Base-by-base conservation (phyloP, 1,284 basidiomycete species). In the Microbotryomycetes sp. region DNA sequence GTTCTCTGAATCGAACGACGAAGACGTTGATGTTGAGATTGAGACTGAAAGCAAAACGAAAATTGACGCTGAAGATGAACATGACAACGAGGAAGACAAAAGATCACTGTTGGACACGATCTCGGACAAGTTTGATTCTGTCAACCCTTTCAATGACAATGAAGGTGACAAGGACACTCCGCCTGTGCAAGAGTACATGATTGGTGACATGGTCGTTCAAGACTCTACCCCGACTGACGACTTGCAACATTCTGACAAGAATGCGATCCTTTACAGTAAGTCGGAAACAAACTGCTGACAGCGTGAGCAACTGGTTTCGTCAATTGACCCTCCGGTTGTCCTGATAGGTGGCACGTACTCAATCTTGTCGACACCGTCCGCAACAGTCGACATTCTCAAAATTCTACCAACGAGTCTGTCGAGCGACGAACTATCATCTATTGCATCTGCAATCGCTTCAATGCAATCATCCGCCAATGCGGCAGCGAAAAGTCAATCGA, bases 31-130 rank as follows among this genome's bases (percentile, higher is more conserved):
- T 14, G 71, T 68, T 15, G 68, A 68, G 16, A 52, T 57, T 16
- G 54, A 49, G 22, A 66, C 77, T 63, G 23, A 73, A 69, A 16
- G 54, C 25, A 67, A 66, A 63, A 59, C 78, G 77, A 52, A 78
- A 74, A 66, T 64, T 51, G 56, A 56, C 73, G 75, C 29, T 71
- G 77, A 69, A 70, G 75, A 70, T 36, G 67, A 66, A 32, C 78
- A 81, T 60, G 87, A 84, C 0, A 87, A 88, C 72, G 25, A 23
- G 3, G 28, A 48, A 6, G n/a, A n/a, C 26, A 14, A 6, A 29
- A 23, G 23, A 25, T 52, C n/a, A 19, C 25, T 7, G 36, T 19
- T 42, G 36, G 36, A 42, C 19, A 42, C 36, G 12, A 42, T 42
- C 36, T 42, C 36, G 36, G 36, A 42, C 36, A 42, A 42, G 36